Evolutionary conservation across 495 filamentous ascomycete genomes (phyloP).

Genomic region (Mytilinidion resinicola): DNA sequence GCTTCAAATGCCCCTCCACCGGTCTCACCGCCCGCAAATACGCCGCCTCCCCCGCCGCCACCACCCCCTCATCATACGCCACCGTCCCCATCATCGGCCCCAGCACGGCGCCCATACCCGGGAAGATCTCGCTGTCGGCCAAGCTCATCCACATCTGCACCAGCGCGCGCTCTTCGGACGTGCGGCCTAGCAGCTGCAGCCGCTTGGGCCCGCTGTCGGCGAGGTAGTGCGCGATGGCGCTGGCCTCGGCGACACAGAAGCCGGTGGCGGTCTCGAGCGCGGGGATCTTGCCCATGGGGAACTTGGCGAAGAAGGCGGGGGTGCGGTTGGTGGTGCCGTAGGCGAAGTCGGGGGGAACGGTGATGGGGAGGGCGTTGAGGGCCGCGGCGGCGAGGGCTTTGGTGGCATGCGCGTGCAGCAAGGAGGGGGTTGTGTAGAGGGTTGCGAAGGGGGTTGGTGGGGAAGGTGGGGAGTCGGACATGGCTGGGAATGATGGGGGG

Average conservation of each 20-base stretch:
- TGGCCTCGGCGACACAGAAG: conserved; percentile 45
- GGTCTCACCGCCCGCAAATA: conserved; percentile 37
- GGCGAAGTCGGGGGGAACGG: conserved; percentile 38
- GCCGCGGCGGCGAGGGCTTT: conserved; percentile 49
- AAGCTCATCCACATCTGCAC: conserved; percentile 49
- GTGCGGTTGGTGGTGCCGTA: conserved; percentile 42
- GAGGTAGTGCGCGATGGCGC: conserved; percentile 51
- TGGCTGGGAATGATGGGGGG: background rate
- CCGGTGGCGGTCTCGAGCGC: conserved; percentile 51
- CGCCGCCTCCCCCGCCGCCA: conserved; percentile 27
- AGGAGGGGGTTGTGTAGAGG: conserved; percentile 9
- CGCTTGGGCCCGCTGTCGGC: conserved; percentile 48
- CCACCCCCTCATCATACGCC: conserved; percentile 37
- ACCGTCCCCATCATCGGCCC: conserved; percentile 35
- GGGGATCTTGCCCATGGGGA: conserved; percentile 56
- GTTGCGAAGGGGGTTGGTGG: conserved; percentile 18
- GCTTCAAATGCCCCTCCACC: conserved; percentile 38
- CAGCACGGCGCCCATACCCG: conserved; percentile 29
- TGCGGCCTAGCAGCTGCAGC: conserved; percentile 46
- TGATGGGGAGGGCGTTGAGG: conserved; percentile 46
- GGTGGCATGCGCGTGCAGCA: conserved; percentile 13
- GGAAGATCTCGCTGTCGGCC: conserved; percentile 42
- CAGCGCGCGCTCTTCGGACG: conserved; percentile 41
- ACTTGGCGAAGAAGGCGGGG: conserved; percentile 52
- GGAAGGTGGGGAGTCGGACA: background rate